phyloP scores from a whole-genome alignment of 2,329 filamentous ascomycete genomes.

The Pseudogymnoascus sp. region DNA sequence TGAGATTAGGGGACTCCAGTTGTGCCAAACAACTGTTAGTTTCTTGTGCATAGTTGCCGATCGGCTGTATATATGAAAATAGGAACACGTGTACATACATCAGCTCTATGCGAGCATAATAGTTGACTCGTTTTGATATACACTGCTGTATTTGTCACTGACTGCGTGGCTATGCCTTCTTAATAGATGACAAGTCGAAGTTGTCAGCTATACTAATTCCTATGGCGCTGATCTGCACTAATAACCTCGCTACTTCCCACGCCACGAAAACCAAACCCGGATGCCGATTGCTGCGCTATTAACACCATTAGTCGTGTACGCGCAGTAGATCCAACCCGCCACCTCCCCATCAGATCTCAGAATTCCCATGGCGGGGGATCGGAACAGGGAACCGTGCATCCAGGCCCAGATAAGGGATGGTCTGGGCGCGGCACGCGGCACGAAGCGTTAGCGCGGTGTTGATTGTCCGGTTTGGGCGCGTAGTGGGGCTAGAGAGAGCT shows the following conservation, averaged over 20 bases:
- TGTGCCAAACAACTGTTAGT: not conserved
- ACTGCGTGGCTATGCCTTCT: too few species aligned
- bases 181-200: too few species aligned
- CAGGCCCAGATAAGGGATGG: not conserved
- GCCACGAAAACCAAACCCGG: too few species aligned
- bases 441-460: not conserved
- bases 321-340: conserved; percentile 5
- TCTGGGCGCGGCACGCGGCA: conserved; percentile 5
- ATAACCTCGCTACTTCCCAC: too few species aligned
- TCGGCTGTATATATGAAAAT: not conserved
- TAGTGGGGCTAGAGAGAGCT: not conserved
- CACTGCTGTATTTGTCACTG: too few species aligned
- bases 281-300: too few species aligned
- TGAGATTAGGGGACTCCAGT: not conserved
- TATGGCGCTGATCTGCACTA: too few species aligned
- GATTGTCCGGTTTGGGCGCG: conserved; percentile 1
- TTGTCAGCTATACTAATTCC: too few species aligned
- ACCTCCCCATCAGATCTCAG: not conserved
- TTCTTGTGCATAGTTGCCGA: not conserved
- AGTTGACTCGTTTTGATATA: too few species aligned
- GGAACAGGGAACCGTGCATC: conserved; percentile 4
- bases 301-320: not conserved
- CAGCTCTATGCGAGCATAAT: too few species aligned
- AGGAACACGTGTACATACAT: too few species aligned
- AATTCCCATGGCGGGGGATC: not conserved